Percentiles rank a stretch among this genome's conserved stretches.
Conservation (phyloP, 176 grass and related monocot genomes). For the Alloteropsis semialata region DNA sequence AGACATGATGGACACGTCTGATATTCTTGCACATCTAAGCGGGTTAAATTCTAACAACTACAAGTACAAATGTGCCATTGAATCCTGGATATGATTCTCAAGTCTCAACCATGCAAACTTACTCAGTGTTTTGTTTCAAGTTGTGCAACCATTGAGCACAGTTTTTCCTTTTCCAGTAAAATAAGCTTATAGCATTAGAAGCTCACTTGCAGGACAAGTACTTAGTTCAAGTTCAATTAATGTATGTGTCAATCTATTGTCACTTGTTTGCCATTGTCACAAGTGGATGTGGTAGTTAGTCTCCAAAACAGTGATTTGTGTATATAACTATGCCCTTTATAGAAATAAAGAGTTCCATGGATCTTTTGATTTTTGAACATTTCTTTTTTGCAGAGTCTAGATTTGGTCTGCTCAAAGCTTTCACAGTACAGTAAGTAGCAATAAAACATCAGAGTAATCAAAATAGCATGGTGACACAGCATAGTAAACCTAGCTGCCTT, state of each 20-base stretch:
- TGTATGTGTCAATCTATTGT: constrained; percentile 23
- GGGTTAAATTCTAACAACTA: constrained; percentile 52
- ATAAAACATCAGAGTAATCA: neutral
- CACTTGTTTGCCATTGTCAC: constrained; percentile 11
- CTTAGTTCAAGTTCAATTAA: constrained; percentile 31
- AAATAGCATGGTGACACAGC: neutral
- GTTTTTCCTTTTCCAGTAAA: constrained; percentile 30
- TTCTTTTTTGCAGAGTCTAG: neutral
- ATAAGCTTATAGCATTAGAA: constrained; percentile 48
- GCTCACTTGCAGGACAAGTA: constrained; percentile 19
- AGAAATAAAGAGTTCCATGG: constrained; percentile 23
- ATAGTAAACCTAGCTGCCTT: too few relatives aligned
- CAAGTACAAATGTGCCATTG: constrained; percentile 54
- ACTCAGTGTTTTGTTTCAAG: constrained; percentile 21
- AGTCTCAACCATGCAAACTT: constrained; percentile 16
- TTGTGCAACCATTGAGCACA: constrained; percentile 21
- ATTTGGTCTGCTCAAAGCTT: neutral
- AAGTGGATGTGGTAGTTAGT: constrained; percentile 28
- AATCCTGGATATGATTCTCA: constrained; percentile 69
- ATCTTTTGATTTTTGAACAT: neutral
- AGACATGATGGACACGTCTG: constrained; percentile 56
- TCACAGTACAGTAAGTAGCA: neutral
- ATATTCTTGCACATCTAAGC: constrained; percentile 63
- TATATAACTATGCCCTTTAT: constrained; percentile 31
- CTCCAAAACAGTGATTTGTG: constrained; percentile 18